Evolutionary conservation across 2,329 filamentous ascomycete genomes (phyloP).

Genomic region (Aspergillus transmontanensis): DNA sequence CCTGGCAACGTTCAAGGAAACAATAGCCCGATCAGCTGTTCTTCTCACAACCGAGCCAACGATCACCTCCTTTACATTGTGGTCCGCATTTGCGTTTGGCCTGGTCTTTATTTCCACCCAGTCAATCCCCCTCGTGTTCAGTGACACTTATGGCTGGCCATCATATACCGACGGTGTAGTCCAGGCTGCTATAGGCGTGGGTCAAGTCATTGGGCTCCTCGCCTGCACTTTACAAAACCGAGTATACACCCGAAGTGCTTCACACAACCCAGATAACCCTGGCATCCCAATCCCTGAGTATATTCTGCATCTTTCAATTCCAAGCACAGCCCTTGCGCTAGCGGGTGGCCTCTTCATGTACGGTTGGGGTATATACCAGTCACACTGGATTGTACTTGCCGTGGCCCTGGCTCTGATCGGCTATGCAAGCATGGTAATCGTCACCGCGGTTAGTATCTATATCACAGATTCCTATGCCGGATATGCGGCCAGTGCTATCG

Average conservation of each 20-base stretch:
- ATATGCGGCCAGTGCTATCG: constrained; percentile 52
- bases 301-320: constrained; percentile 45
- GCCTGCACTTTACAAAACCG: constrained; percentile 27
- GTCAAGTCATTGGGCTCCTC: constrained; percentile 43
- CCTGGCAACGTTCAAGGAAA: constrained; percentile 17
- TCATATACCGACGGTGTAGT: constrained; percentile 40
- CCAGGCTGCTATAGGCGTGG: constrained; percentile 45
- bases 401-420: constrained; percentile 42
- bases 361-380: constrained; percentile 37
- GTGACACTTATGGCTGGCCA: constrained; percentile 31
- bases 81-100: constrained; percentile 48
- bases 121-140: constrained; percentile 47
- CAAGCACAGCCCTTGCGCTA: constrained; percentile 37
- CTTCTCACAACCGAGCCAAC: constrained; percentile 48
- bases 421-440: constrained; percentile 45
- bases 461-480: constrained; percentile 53
- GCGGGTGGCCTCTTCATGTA: constrained; percentile 41
- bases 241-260: constrained; percentile 32
- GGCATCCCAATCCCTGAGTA: constrained; percentile 48
- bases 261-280: constrained; percentile 42
- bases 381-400: constrained; percentile 40
- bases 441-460: constrained; percentile 52
- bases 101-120: constrained; percentile 48
- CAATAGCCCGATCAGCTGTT: constrained; percentile 38
- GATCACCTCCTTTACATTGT: constrained; percentile 46